phyloP scores from a whole-genome alignment of 139 green algal species.

The Tetradesmus obliquus region DNA sequence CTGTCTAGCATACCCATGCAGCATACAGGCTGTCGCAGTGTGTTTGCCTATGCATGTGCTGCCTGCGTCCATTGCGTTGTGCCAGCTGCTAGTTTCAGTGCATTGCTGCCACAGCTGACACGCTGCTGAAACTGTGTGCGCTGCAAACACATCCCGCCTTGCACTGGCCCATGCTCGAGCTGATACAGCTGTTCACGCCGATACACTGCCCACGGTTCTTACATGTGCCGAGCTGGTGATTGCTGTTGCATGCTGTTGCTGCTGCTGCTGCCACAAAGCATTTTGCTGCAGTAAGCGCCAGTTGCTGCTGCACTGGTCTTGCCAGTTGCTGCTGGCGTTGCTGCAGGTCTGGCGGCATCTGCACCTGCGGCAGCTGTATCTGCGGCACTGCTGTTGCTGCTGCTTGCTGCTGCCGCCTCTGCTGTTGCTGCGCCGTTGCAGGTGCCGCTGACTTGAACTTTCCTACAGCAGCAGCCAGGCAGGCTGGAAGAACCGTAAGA shows the following conservation, averaged over 20 bases:
- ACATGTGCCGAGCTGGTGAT: neutral
- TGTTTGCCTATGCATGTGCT: too few relatives aligned
- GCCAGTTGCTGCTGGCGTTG: neutral
- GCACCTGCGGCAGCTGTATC: neutral
- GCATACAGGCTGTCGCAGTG: too few relatives aligned
- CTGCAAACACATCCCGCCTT: too few relatives aligned
- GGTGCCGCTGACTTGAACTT: neutral
- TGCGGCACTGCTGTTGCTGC: neutral
- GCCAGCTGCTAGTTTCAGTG: too few relatives aligned
- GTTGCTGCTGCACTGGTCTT: neutral
- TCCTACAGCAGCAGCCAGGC: neutral
- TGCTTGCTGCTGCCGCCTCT: neutral
- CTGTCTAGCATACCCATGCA: too few relatives aligned
- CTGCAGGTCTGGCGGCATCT: neutral
- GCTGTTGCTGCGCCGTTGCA: neutral
- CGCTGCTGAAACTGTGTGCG: too few relatives aligned
- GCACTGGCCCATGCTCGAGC: neutral
- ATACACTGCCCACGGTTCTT: neutral
- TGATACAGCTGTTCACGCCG: neutral
- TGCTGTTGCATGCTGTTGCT: neutral
- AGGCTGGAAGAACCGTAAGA: neutral
- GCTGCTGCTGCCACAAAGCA: neutral
- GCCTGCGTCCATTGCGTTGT: too few relatives aligned
- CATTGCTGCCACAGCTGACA: too few relatives aligned
- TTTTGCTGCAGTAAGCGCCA: neutral